Evolutionary conservation across 768 basidiomycete genomes (phyloP), one percentile per base, ranked within the genome.

Genomic region (Dioszegia aurantiaca): DNA sequence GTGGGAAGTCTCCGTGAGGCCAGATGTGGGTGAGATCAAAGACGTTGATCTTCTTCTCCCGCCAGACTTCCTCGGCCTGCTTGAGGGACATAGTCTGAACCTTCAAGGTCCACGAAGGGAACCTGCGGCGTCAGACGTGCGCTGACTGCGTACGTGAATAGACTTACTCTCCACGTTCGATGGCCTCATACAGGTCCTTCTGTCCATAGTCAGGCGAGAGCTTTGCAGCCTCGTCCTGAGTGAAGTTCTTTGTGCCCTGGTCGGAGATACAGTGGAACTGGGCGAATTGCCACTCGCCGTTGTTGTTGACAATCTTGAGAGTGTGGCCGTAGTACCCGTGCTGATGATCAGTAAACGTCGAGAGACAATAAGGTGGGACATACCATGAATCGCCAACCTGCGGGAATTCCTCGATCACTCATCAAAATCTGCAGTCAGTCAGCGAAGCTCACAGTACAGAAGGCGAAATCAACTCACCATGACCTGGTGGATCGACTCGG

Each of bases 81-180:
- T 88, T 83, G 1, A 87, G 81, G 0, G 90, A 91, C 90, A 95
- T 94, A 16, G 86, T 90, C 87, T 97, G 93, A 24, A 73, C 65
- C 51, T 69, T 87, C 68, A 56, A 59, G 21, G 56, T 67, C 41
- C 53, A 61, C 11, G 53, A 55, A 24, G 58, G 61, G 63, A 59
- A 52, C 23, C 48, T 53, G 41, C 14, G 5, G 4, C 16, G 16
- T 31, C 16, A 55, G 44, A 6, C 8, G 33, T n/a, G n/a, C n/a
- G n/a, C n/a, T n/a, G n/a, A n/a, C n/a, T n/a, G n/a, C n/a, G n/a
- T n/a, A n/a, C n/a, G n/a, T n/a, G 27, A 31, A 11, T 5, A n/a
- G 12, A 41, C 55, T 56, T 23, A 75, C 31, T 80, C 77, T 26
- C 77, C 77, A 14, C 59, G 60, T 55, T 77, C 77, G 68, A 81